Conservation (phyloP, 306 rosid genomes). For the Mimosa pudica region DNA sequence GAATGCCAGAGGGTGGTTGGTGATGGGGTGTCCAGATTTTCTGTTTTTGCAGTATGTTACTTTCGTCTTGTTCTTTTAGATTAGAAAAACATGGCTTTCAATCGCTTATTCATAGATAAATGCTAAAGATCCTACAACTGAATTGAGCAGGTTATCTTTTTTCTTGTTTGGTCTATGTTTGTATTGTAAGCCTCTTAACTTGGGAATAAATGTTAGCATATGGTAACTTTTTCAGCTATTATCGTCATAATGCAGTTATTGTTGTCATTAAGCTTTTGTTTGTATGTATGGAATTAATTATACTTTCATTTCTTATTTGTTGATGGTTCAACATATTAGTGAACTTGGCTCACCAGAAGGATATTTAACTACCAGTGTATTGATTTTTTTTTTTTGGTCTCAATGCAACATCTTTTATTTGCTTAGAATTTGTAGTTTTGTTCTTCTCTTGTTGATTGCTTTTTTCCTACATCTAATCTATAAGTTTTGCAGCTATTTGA, state of each 20-base stretch:
- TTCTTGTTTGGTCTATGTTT: constrained; percentile 15
- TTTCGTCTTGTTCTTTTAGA: background rate
- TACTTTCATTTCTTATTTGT: background rate
- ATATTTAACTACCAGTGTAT: constrained; percentile 12
- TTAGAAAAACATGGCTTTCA: constrained; percentile 1
- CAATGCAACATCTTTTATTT: background rate
- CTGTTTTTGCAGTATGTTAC: constrained; percentile 84
- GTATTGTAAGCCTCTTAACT: constrained; percentile 7
- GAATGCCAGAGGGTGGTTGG: constrained; percentile 94
- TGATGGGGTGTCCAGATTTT: constrained; percentile 86
- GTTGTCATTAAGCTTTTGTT: constrained; percentile 8
- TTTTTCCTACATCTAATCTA: constrained; percentile 31
- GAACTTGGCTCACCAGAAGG: constrained; percentile 12
- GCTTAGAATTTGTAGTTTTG: constrained; percentile 1
- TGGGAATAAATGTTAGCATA: constrained; percentile 12
- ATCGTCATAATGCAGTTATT: constrained; percentile 22
- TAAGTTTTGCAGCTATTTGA: constrained; percentile 83
- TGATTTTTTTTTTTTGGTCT: background rate
- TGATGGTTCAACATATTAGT: constrained; percentile 1
- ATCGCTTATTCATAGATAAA: background rate
- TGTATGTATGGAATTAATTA: background rate
- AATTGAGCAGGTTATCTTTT: constrained; percentile 3
- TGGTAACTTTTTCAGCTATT: background rate
- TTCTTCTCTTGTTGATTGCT: background rate
- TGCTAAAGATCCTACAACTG: constrained; percentile 1